A percentile compares a stretch with the other conserved stretches of the same genome.
These are phyloP conservation scores for Pseudozyma sp. DNA, from an alignment of 1,284 basidiomycete genomes.

Conservation along the genomic window DNA sequence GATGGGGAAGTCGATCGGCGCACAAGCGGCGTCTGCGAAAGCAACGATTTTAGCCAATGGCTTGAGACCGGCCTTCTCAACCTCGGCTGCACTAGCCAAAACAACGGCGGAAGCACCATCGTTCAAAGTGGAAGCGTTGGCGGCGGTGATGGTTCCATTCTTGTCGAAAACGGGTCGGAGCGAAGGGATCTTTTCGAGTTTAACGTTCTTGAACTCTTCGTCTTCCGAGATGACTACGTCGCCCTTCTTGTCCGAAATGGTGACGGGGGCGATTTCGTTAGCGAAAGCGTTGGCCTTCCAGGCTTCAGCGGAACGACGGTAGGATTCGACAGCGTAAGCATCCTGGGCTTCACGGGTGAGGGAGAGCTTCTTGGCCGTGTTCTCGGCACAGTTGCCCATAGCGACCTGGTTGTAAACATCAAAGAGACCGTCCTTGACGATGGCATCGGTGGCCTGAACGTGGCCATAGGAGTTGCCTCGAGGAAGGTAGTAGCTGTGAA, in stretches of 20 bases:
- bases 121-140: conserved; percentile 71
- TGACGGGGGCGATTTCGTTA: conserved; percentile 89
- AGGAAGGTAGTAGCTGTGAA: conserved; percentile 84
- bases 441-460: conserved; percentile 85
- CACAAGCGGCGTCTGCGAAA: conserved; percentile 95
- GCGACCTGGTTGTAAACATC: conserved; percentile 59
- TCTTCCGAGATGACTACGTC: conserved; percentile 86
- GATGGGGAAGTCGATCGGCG: conserved; percentile 95
- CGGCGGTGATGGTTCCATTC: conserved; percentile 71
- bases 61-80: conserved; percentile 68
- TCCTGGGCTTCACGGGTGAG: conserved; percentile 70
- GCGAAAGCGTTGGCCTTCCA: conserved; percentile 88
- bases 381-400: conserved; percentile 69
- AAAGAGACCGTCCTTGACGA: conserved; percentile 87
- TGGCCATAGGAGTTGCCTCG: conserved; percentile 90
- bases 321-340: conserved; percentile 88
- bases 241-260: conserved; percentile 83
- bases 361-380: conserved; percentile 69
- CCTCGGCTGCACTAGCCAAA: conserved; percentile 65
- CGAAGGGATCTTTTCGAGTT: conserved; percentile 70
- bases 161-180: conserved; percentile 71
- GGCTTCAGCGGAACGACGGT: conserved; percentile 88
- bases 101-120: conserved; percentile 71
- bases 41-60: conserved; percentile 72
- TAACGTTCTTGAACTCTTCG: conserved; percentile 85